Base-by-base conservation (phyloP, 345 rosid genomes). In the Salix dunnii region DNA sequence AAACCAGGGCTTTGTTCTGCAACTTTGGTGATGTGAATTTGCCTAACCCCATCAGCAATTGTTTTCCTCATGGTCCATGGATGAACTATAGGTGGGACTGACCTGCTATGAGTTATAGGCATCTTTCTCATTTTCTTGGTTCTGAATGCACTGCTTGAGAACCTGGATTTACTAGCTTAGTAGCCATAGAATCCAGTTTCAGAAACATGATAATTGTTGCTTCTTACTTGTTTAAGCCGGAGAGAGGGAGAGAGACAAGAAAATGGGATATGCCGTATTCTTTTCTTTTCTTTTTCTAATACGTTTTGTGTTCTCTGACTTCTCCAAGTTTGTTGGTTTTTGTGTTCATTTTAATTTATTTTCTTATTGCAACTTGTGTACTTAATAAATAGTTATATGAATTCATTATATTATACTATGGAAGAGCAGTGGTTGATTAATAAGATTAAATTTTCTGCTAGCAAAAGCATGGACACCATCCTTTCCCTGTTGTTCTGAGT, bases 1-100 rank as follows among this genome's bases (percentile, higher is more conserved):
- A 82, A 78, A n/a, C 77, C 83, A 75, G 89, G 76, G 77, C 76
- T 82, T 69, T 81, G 86, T 75, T 84, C 74, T 43, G 88, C 76
- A 77, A 82, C 86, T 71, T 74, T 85, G 30, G 82, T 58, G 42
- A 73, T 75, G 78, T 60, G 81, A 48, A 66, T 80, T 49, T 78
- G 74, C 77, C 81, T 77, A 79, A 80, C 77, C 73, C 69, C 78
- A 2, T 76, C 84, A 6, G 23, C 74, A 67, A 67, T 63, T 68
- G 76, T 78, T 78, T 62, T 6, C 61, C 53, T 75, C 61, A 51
- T 86, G 60, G n/a, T 65, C 71, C 75, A 81, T 3, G 10, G 61
- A 72, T 73, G 74, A 69, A 66, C 2, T 43, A 43, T 49, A 76
- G 73, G 16, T 43, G 61, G 62, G 61, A 12, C 65, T 74, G 82